phyloP scores from a whole-genome alignment of 306 rosid genomes.

The Senna tora region DNA sequence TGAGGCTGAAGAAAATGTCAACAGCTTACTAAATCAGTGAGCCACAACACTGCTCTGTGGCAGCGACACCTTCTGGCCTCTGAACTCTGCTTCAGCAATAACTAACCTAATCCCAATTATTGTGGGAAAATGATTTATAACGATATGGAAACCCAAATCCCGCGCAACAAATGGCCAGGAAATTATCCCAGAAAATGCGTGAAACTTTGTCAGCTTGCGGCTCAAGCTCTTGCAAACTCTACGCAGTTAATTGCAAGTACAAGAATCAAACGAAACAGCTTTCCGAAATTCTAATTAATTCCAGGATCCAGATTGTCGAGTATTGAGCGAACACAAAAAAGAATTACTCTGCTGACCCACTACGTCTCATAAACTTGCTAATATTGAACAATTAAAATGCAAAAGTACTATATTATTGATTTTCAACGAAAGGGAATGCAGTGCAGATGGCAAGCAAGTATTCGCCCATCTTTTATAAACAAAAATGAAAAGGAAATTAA shows the following conservation, averaged over 20 bases:
- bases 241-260: constrained; percentile 23
- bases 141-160: not conserved
- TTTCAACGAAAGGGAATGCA: not conserved
- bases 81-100: constrained; percentile 20
- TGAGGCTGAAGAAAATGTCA: constrained; percentile 38
- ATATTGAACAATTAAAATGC: not conserved
- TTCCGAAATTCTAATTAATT: constrained; percentile 1
- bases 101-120: not conserved
- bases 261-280: constrained; percentile 5
- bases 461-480: not conserved
- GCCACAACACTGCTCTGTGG: not conserved
- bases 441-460: not conserved
- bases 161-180: constrained; percentile 16
- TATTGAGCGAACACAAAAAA: constrained; percentile 17
- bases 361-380: constrained; percentile 12
- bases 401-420: constrained; percentile 3
- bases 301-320: constrained; percentile 18
- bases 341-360: constrained; percentile 39
- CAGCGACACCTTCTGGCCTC: constrained; percentile 3
- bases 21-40: constrained; percentile 1
- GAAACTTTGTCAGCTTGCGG: constrained; percentile 19
- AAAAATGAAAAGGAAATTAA: not conserved
- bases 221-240: constrained; percentile 38
- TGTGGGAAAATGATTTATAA: not conserved
- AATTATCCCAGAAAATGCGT: not conserved